Evolutionary conservation across 345 rosid species (phyloP).

Genomic region (Aquilaria malaccensis): DNA sequence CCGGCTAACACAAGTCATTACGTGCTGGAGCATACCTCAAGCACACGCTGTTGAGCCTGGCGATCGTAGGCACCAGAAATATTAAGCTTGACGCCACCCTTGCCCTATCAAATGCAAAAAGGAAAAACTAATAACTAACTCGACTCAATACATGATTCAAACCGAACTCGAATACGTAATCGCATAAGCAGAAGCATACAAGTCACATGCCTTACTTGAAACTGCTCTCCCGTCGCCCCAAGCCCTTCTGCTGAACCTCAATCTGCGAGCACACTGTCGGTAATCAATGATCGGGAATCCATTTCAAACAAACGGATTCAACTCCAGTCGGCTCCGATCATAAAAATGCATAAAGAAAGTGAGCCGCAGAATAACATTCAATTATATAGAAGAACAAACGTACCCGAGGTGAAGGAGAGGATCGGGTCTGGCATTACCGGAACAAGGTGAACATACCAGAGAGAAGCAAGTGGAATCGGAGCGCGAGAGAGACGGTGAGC

Average conservation of each 20-base stretch:
- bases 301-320: too few relatives aligned
- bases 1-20: neutral
- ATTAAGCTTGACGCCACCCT: constrained; percentile 22
- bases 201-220: constrained; percentile 44
- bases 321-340: neutral
- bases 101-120: constrained; percentile 31
- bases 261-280: constrained; percentile 26
- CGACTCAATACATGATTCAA: neutral
- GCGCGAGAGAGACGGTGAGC: too few relatives aligned
- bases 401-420: too few relatives aligned
- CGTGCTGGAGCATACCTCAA: constrained; percentile 36
- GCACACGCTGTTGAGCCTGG: constrained; percentile 47
- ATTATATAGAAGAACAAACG: too few relatives aligned
- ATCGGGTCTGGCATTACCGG: too few relatives aligned
- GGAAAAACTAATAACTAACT: constrained; percentile 6
- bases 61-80: constrained; percentile 33
- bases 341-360: constrained; percentile 4
- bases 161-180: neutral
- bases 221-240: constrained; percentile 15
- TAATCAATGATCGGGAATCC: neutral
- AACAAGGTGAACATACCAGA: too few relatives aligned
- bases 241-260: constrained; percentile 36
- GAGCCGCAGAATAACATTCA: neutral
- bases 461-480: too few relatives aligned
- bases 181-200: neutral